Percentiles rank a stretch among this genome's conserved stretches.
These are phyloP conservation scores for Eimeria maxima DNA, from an alignment of 169 alveolate genomes.

Conservation along the genomic window DNA sequence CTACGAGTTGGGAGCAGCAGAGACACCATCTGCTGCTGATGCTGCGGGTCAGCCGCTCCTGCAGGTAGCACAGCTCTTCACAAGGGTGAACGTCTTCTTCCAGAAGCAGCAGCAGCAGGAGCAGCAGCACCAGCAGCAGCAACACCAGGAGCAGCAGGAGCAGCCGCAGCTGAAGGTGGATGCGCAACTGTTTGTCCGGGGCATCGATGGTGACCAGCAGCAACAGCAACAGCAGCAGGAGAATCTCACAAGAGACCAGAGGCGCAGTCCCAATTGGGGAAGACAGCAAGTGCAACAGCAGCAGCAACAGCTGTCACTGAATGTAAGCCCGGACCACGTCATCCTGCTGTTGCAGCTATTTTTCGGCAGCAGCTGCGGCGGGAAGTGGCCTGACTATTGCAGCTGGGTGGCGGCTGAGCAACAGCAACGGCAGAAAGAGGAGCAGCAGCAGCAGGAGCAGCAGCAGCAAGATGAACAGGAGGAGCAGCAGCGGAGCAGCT, in stretches of 20 bases:
- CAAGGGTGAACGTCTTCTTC: conserved; percentile 16
- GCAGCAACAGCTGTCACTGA: conserved; percentile 59
- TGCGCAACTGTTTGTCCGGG: conserved; percentile 28
- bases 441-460: background rate
- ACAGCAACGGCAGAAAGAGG: conserved; percentile 1
- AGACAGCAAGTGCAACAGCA: conserved; percentile 30
- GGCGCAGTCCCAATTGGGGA: background rate
- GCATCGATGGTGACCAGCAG: conserved; percentile 5
- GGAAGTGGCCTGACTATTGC: background rate
- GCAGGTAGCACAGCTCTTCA: conserved; percentile 54
- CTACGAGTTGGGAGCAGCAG: background rate
- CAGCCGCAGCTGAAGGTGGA: conserved; percentile 42
- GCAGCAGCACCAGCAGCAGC: conserved; percentile 30
- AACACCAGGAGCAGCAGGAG: conserved; percentile 12
- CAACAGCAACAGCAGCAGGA: conserved; percentile 70
- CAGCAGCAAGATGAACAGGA: background rate
- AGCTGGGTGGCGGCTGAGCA: background rate
- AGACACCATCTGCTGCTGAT: background rate
- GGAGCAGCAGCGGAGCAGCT: conserved; percentile 47
- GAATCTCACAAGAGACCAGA: background rate
- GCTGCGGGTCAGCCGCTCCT: conserved; percentile 50
- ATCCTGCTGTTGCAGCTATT: conserved; percentile 69
- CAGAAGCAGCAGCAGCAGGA: conserved; percentile 45
- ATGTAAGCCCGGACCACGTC: background rate
- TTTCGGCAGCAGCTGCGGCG: conserved; percentile 34